A percentile compares a stretch with the other conserved stretches of the same genome.
Conservation (phyloP, 169 alveolate genomes). For the Theileria luwenshuni region DNA sequence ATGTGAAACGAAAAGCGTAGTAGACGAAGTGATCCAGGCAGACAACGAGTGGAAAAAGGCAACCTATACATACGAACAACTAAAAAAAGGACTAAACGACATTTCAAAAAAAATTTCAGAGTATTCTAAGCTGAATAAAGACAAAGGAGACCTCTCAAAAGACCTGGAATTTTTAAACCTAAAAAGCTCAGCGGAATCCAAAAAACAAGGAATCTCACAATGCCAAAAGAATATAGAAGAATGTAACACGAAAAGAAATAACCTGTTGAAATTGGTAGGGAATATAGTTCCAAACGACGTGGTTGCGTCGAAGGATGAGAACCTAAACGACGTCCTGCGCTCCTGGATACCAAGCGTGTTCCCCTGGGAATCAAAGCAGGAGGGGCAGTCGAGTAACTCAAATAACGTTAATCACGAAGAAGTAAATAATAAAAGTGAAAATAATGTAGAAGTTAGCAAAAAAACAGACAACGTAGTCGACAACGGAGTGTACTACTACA, state of each 20-base stretch:
- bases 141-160: slow-evolving; percentile 11
- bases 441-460: neutral
- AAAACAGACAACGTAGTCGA: neutral
- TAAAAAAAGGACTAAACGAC: slow-evolving; percentile 69
- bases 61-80: slow-evolving; percentile 76
- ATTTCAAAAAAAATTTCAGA: slow-evolving; percentile 64
- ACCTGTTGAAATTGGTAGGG: slow-evolving; percentile 83
- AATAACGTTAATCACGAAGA: neutral
- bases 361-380: slow-evolving; percentile 71
- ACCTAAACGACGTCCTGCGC: slow-evolving; percentile 85
- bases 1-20: slow-evolving; percentile 69
- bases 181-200: slow-evolving; percentile 67
- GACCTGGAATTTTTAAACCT: slow-evolving; percentile 68
- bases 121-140: slow-evolving; percentile 60
- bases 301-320: slow-evolving; percentile 92
- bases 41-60: slow-evolving; percentile 83
- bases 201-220: slow-evolving; percentile 73
- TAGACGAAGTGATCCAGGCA: slow-evolving; percentile 76
- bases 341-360: slow-evolving; percentile 90
- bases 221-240: slow-evolving; percentile 71
- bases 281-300: slow-evolving; percentile 91
- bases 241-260: slow-evolving; percentile 72
- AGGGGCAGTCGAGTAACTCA: neutral
- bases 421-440: neutral
- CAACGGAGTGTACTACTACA: neutral